Evolutionary conservation across 108 stramenopile species (phyloP).

Genomic region (Nitzschia sp.): DNA sequence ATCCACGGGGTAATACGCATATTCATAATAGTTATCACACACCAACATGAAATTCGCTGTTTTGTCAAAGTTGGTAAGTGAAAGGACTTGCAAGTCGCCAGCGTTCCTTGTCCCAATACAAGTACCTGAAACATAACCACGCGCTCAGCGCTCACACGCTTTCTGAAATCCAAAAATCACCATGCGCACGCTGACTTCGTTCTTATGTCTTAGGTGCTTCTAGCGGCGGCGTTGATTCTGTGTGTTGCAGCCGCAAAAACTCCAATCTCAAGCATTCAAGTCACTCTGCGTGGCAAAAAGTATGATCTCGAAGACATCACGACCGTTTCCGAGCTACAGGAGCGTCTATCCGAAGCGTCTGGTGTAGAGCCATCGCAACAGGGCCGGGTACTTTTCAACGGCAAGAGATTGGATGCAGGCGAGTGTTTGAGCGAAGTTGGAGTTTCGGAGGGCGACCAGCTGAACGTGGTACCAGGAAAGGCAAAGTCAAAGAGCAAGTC

Average conservation of each 20-base stretch:
- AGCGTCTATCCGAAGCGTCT: conserved; percentile 29
- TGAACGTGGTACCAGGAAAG: conserved; percentile 61
- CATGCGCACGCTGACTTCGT: no score
- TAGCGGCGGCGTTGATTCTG: not conserved
- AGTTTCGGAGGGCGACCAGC: conserved; percentile 46
- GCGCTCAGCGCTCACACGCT: no score
- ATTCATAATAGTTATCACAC: no score
- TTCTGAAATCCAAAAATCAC: no score
- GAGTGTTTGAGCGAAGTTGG: conserved; percentile 47
- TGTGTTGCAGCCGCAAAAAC: conserved; percentile 3
- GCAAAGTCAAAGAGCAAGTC: conserved; percentile 23
- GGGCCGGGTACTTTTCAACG: conserved; percentile 52
- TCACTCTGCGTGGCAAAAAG: conserved; percentile 61
- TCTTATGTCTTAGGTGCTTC: not conserved
- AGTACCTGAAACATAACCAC: no score
- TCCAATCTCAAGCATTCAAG: conserved; percentile 42
- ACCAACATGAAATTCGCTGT: not conserved
- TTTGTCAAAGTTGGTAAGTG: not conserved
- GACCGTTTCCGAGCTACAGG: conserved; percentile 52
- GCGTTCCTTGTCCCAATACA: no score
- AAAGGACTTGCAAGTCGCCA: no score
- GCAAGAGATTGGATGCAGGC: conserved; percentile 36
- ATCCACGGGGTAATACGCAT: no score
- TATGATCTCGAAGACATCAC: conserved; percentile 49
- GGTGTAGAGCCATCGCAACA: conserved; percentile 42